Evolutionary conservation across 148 eudicot genomes (phyloP).

Genomic region (Dianthus caryophyllus): DNA sequence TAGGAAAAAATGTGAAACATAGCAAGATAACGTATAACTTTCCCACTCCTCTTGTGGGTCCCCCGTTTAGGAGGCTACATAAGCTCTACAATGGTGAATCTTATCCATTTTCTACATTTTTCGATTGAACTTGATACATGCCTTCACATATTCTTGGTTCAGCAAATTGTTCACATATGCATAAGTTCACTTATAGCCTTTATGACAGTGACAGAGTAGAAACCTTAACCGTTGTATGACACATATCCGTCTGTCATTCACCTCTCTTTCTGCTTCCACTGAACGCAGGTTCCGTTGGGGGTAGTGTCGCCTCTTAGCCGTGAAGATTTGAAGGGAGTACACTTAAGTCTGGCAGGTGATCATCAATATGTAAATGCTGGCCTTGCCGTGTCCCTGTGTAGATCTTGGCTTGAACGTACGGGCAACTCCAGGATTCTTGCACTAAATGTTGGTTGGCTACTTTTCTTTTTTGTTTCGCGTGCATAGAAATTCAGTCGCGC

Average conservation of each 20-base stretch:
- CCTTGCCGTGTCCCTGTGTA: conserved; percentile 77
- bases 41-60: not conserved
- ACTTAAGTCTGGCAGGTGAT: conserved; percentile 76
- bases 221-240: not conserved
- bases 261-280: conserved; percentile 10
- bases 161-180: not conserved
- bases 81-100: too few relatives aligned
- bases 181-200: not conserved
- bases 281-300: conserved; percentile 60
- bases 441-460: conserved; percentile 37
- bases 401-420: conserved; percentile 62
- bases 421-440: conserved; percentile 48
- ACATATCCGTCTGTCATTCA: conserved; percentile 8
- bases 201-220: not conserved
- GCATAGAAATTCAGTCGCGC: not conserved
- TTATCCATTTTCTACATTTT: not conserved
- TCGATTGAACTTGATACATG: too few relatives aligned
- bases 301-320: conserved; percentile 51
- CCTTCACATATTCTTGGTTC: not conserved
- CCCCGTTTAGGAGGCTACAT: too few relatives aligned
- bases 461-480: conserved; percentile 13
- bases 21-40: not conserved
- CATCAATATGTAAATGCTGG: conserved; percentile 77
- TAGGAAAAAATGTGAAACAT: not conserved
- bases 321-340: conserved; percentile 42